phyloP scores from a whole-genome alignment of 2,329 filamentous ascomycete genomes.

The Colletotrichum tropicale region DNA sequence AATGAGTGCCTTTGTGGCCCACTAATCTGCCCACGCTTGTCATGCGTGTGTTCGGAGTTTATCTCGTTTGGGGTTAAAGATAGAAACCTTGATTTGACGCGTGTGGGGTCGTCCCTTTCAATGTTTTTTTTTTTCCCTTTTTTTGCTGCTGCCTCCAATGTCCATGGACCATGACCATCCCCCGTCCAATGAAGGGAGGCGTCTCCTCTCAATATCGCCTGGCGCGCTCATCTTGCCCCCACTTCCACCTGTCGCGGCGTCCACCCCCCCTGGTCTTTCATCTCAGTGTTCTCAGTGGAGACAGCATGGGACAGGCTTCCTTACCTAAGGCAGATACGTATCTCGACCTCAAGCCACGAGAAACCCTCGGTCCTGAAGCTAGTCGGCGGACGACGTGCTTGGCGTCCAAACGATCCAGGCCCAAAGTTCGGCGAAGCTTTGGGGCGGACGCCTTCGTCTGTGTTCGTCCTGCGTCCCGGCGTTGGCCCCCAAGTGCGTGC shows the following conservation, averaged over 20 bases:
- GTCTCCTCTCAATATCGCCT: background rate
- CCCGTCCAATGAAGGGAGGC: background rate
- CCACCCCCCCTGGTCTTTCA: background rate
- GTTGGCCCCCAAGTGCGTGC: background rate
- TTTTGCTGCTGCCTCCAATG: background rate
- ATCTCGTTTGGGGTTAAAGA: constrained; percentile 19
- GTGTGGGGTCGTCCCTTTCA: constrained; percentile 1
- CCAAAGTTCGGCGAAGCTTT: constrained; percentile 6
- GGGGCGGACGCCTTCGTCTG: constrained; percentile 1
- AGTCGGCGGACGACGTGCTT: background rate
- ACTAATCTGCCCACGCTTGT: background rate
- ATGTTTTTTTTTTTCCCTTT: background rate
- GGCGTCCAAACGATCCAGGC: background rate
- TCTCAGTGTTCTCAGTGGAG: background rate
- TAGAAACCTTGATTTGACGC: constrained; percentile 19
- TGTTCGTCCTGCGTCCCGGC: background rate
- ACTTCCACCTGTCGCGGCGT: background rate
- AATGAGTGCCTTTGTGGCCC: background rate
- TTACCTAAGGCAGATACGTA: background rate
- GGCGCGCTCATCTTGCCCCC: background rate
- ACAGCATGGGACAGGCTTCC: background rate
- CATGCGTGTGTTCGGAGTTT: constrained; percentile 21
- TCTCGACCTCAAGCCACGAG: background rate
- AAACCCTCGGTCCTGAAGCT: background rate
- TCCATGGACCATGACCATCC: background rate